phyloP scores from a whole-genome alignment of 192 early-diverging fungal species.

The Coemansia sp. region DNA sequence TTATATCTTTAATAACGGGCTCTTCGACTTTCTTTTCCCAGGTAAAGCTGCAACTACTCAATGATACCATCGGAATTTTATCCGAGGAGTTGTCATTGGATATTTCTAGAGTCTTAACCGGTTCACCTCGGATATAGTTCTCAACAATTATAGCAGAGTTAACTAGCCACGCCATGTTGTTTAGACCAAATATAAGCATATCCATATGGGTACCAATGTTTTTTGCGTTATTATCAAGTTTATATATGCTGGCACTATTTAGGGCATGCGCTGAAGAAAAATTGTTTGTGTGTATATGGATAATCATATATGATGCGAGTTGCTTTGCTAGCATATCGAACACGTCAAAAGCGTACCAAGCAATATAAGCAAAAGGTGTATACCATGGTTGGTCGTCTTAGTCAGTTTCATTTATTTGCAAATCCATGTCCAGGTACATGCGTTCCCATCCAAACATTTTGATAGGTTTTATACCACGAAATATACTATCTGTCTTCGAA shows the following conservation, averaged over 20 bases:
- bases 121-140: background rate
- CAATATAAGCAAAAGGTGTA: conserved; percentile 5
- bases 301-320: conserved; percentile 15
- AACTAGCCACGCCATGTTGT: background rate
- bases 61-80: background rate
- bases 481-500: conserved; percentile 14
- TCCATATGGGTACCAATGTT: background rate
- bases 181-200: background rate
- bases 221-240: conserved; percentile 2
- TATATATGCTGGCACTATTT: conserved; percentile 20
- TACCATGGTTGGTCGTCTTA: conserved; percentile 15
- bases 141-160: background rate
- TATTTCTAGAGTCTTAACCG: too few relatives aligned
- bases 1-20: conserved; percentile 37
- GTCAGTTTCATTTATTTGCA: background rate
- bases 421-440: conserved; percentile 17
- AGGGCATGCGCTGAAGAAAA: background rate
- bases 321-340: conserved; percentile 3
- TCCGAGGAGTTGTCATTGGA: background rate
- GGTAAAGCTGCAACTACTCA: conserved; percentile 25
- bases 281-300: conserved; percentile 9
- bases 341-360: conserved; percentile 5
- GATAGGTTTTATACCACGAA: conserved; percentile 19
- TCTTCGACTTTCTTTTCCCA: conserved; percentile 12
- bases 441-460: conserved; percentile 44